A percentile compares a stretch with the other conserved stretches of the same genome.
phyloP scores from a whole-genome alignment of 2,329 filamentous ascomycete genomes.

The Fusarium foetens region DNA sequence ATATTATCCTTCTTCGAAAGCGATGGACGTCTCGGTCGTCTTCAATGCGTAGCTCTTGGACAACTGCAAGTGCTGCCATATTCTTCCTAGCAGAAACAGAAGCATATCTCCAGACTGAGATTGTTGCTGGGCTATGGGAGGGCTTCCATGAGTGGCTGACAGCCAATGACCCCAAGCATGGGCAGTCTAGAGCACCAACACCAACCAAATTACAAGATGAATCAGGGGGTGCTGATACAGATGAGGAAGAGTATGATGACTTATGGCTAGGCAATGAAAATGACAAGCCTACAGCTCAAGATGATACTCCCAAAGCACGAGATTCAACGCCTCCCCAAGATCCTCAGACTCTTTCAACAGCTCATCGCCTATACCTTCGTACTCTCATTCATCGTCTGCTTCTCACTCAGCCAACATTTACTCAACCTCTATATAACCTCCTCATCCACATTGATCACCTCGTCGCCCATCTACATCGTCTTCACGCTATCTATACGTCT shows the following conservation, averaged over 20 bases:
- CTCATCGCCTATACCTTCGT: slow-evolving; percentile 80
- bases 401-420: slow-evolving; percentile 71
- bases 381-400: slow-evolving; percentile 74
- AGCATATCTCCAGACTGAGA: slow-evolving; percentile 88
- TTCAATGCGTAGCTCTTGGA: slow-evolving; percentile 86
- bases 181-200: slow-evolving; percentile 40
- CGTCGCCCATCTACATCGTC: slow-evolving; percentile 77
- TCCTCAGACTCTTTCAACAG: slow-evolving; percentile 83
- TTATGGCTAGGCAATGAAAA: slow-evolving; percentile 42
- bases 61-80: slow-evolving; percentile 84
- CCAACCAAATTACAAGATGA: slow-evolving; percentile 33
- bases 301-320: slow-evolving; percentile 40
- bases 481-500: slow-evolving; percentile 80
- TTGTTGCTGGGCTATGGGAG: slow-evolving; percentile 83
- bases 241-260: slow-evolving; percentile 42
- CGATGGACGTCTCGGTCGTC: slow-evolving; percentile 71
- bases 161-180: slow-evolving; percentile 51
- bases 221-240: not conserved
- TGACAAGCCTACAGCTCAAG: slow-evolving; percentile 9
- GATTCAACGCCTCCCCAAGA: slow-evolving; percentile 65
- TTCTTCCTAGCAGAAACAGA: slow-evolving; percentile 92
- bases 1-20: slow-evolving; percentile 69
- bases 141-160: slow-evolving; percentile 82
- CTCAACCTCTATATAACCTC: slow-evolving; percentile 71
- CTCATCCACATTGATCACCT: slow-evolving; percentile 83